phyloP scores from a whole-genome alignment of 352 stramenopile species.

The Thalassiosira hispida region DNA sequence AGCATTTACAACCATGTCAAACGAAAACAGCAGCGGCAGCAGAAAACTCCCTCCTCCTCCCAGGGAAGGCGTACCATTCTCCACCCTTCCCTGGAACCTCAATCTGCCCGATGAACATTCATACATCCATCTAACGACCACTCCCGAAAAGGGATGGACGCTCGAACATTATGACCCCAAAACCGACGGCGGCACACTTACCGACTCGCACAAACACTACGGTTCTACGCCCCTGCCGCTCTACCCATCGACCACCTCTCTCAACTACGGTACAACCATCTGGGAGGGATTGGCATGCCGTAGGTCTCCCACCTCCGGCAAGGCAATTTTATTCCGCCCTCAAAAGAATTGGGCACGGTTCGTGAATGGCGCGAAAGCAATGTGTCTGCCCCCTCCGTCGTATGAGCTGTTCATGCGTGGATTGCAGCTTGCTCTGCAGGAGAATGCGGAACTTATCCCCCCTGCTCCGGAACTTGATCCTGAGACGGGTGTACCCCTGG shows the following conservation, averaged over 20 bases:
- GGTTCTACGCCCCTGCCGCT: conserved; percentile 55
- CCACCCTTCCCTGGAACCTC: conserved; percentile 76
- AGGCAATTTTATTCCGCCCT: conserved; percentile 70
- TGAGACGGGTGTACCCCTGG: conserved; percentile 12
- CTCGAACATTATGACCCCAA: conserved; percentile 63
- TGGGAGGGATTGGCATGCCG: conserved; percentile 81
- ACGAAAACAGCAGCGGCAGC: not conserved
- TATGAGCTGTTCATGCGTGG: conserved; percentile 73
- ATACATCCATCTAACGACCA: conserved; percentile 75
- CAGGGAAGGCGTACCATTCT: conserved; percentile 72
- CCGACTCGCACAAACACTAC: conserved; percentile 53
- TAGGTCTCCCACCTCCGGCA: conserved; percentile 53
- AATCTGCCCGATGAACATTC: conserved; percentile 73
- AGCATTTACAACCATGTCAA: not conserved
- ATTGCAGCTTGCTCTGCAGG: conserved; percentile 63
- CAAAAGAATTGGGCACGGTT: conserved; percentile 76
- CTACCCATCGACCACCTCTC: conserved; percentile 67
- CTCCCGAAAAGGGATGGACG: conserved; percentile 59
- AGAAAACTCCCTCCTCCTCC: conserved; percentile 15
- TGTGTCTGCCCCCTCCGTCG: conserved; percentile 67
- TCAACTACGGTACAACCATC: conserved; percentile 82
- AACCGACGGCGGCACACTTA: conserved; percentile 56
- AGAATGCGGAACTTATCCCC: conserved; percentile 72
- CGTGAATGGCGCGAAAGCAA: conserved; percentile 59
- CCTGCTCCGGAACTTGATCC: conserved; percentile 54